A percentile compares a stretch with the other conserved stretches of the same genome.
These are phyloP conservation scores for Candida endomychidarum DNA, from an alignment of 805 yeast genomes.

Conservation along the genomic window DNA sequence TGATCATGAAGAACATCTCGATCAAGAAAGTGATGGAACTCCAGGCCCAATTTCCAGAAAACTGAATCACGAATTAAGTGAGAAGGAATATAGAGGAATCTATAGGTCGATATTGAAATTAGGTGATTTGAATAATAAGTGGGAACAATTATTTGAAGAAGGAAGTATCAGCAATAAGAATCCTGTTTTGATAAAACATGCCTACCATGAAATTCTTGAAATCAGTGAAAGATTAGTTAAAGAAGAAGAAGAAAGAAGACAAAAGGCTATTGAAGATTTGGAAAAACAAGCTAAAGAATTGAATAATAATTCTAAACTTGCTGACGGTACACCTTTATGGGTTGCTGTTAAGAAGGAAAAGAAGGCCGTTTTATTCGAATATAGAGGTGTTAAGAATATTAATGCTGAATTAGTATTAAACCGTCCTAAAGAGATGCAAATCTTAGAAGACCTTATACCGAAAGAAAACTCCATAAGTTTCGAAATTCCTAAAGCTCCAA, in stretches of 20 bases:
- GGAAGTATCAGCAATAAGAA: conserved; percentile 85
- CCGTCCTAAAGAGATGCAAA: conserved; percentile 81
- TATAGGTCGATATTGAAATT: conserved; percentile 78
- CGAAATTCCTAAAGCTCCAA: conserved; percentile 60
- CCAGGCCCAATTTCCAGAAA: conserved; percentile 26
- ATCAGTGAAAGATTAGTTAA: conserved; percentile 60
- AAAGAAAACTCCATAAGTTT: conserved; percentile 59
- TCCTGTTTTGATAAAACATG: conserved; percentile 71
- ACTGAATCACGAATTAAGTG: conserved; percentile 58
- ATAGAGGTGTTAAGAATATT: conserved; percentile 79
- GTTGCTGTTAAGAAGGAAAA: conserved; percentile 75
- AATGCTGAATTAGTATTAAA: conserved; percentile 86
- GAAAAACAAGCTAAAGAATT: conserved; percentile 52
- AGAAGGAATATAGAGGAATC: conserved; percentile 81
- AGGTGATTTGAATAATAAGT: conserved; percentile 74
- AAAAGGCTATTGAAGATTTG: conserved; percentile 52
- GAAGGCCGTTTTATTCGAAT: conserved; percentile 86
- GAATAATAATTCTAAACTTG: conserved; percentile 35
- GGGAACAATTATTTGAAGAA: conserved; percentile 87
- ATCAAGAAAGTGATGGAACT: conserved; percentile 39
- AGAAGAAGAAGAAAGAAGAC: conserved; percentile 65
- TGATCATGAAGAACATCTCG: conserved; percentile 33
- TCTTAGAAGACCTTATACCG: conserved; percentile 55
- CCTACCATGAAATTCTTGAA: conserved; percentile 69
- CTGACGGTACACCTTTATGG: conserved; percentile 50